A percentile compares a stretch with the other conserved stretches of the same genome.
Conservation (phyloP, 2,329 filamentous ascomycete species). For the Gaeumannomyces tritici region DNA sequence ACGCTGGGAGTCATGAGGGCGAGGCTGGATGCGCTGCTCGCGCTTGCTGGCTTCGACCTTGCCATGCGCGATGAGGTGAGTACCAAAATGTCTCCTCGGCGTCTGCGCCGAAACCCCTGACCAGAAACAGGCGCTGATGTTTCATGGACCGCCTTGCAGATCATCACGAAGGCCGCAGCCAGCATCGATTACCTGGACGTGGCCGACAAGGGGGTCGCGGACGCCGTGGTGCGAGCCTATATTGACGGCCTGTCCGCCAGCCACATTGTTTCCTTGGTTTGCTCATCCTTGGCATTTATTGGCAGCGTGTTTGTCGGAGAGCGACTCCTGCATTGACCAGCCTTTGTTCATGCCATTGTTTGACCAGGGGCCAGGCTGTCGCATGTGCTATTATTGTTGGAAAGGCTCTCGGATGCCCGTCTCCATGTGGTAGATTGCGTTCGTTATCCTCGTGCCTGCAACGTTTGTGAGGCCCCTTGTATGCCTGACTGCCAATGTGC, state of each 20-base stretch:
- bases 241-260: slow-evolving; percentile 8
- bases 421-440: too few species aligned
- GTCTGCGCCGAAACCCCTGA: not conserved
- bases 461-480: too few species aligned
- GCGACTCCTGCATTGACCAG: not conserved
- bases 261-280: not conserved
- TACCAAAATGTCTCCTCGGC: not conserved
- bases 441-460: too few species aligned
- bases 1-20: slow-evolving; percentile 17
- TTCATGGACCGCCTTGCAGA: not conserved
- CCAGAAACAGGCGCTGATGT: not conserved
- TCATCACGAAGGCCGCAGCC: slow-evolving; percentile 8
- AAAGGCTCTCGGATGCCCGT: too few species aligned
- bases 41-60: slow-evolving; percentile 12
- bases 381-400: too few species aligned
- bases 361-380: too few species aligned
- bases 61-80: slow-evolving; percentile 13
- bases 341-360: too few species aligned
- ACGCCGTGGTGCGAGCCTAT: slow-evolving; percentile 10
- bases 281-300: not conserved
- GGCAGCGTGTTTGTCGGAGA: not conserved
- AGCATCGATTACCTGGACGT: slow-evolving; percentile 10
- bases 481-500: too few species aligned
- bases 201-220: slow-evolving; percentile 6
- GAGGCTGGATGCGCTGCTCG: slow-evolving; percentile 12